phyloP scores from a whole-genome alignment of 2,329 filamentous ascomycete species.

The Cytospora paraplurivora region DNA sequence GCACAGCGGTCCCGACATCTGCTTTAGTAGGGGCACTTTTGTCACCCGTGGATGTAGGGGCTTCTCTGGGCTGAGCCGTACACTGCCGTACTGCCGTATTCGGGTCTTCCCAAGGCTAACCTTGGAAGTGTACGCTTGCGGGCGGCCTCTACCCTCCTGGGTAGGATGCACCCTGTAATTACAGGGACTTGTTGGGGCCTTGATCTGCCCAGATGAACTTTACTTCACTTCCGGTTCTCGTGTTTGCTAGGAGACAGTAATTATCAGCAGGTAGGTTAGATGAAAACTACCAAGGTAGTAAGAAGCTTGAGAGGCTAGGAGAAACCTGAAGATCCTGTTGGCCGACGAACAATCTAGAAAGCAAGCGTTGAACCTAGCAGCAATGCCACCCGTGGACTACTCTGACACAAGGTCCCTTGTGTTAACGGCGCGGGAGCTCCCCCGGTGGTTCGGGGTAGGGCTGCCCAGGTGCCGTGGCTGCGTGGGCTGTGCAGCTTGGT shows the following conservation, averaged over 20 bases:
- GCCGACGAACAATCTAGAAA: neutral
- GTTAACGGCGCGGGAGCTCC: neutral
- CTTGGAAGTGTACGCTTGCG: neutral
- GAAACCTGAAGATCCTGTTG: neutral
- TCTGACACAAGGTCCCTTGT: neutral
- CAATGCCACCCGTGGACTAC: neutral
- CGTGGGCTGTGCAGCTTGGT: conserved; percentile 22
- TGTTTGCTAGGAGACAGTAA: neutral
- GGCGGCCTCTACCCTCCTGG: neutral
- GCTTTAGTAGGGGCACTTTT: no score
- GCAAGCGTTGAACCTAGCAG: neutral
- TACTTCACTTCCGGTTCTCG: neutral
- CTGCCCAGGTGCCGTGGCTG: neutral
- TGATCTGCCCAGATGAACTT: neutral
- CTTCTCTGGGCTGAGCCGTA: no score
- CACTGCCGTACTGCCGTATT: no score
- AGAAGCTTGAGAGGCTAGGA: neutral
- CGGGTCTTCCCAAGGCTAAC: no score
- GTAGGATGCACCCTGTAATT: neutral
- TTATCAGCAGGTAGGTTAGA: no score
- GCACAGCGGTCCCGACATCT: no score
- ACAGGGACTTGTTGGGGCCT: neutral
- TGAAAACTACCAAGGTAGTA: no score
- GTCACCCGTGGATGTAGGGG: no score
- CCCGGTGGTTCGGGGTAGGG: conserved; percentile 1